Evolutionary conservation across 2,329 filamentous ascomycete genomes (phyloP), one percentile per base, ranked within the genome.

Genomic region (Trichoderma koningiopsis): DNA sequence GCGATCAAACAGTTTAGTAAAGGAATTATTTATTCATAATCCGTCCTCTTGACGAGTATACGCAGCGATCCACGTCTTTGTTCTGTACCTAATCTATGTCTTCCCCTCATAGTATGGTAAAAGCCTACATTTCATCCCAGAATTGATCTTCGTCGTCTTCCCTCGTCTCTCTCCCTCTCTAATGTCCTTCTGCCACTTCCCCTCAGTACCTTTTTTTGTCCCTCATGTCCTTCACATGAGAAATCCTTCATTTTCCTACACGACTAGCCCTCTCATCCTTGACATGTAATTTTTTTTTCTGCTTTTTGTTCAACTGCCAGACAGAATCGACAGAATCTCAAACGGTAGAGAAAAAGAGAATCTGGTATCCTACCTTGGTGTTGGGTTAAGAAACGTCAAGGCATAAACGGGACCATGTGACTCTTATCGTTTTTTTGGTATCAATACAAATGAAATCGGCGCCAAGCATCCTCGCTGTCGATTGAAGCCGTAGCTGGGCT

Each of bases 341-440:
- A 66, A 57, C 19, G 37, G 40, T 31, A 35, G 47, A 19, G 33
- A 29, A 67, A 40, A 47, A 47, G 24, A 58, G 52, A 70, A 43
- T 40, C 62, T 59, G 57, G 55, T 57, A 59, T 62, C 57, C 40
- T 61, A 59, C 63, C 61, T 66, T 60, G 33, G 43, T 47, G 55
- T 13, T 67, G 52, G 58, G 31, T 57, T 43, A 40, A 43, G 43
- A 56, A 65, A 31, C 58, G 47, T 64, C 63, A 65, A 72, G 62
- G 47, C 61, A 64, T 58, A 49, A 35, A 52, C 37, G 61, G 70
- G 61, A 60, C 68, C 68, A 59, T 47, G 70, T 64, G 71, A 69
- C 71, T 75, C 73, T 75, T 75, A 72, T 68, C 65, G 66, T 68
- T 49, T 68, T 72, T 49, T 68, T 72, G 73, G 72, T 75, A 75